Evolutionary conservation across 2,329 filamentous ascomycete species (phyloP), one percentile per base, ranked within the genome.

Genomic region (Geosmithia flava): DNA sequence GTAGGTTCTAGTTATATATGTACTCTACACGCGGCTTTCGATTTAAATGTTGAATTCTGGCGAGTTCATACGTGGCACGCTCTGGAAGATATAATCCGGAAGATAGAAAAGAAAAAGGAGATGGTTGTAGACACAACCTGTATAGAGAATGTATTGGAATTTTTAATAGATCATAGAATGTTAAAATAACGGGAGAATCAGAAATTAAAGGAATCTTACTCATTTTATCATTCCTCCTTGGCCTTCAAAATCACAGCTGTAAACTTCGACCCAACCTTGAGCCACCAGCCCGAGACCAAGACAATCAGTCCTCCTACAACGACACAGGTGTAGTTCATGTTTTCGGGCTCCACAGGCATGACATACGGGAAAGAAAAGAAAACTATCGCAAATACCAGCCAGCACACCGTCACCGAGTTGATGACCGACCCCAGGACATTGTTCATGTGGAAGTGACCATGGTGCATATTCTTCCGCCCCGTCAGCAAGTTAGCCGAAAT

Each of bases 301-400:
- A 68, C 62, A 3, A 51, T n/a, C 23, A 61, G 47, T 0, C 58
- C 68, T 1, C 68, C 69, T 5, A 72, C 65, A 13, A 69, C 67
- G 0, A 69, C 67, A 45, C 70, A 72, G 2, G 70, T 72, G 51
- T 72, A 72, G 50, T 71, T 72, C 70, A 73, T 72, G 49, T 70
- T 72, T 23, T 52, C 50, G 2, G 54, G 55, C 30, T 54, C 55
- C 8, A 68, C 66, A 0, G 67, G 67, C 56, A 59, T 62, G 41
- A 60, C 55, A 47, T 67, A 70, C 0, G 68, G 68, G 53, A 71
- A 70, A 1, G 63, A 67, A 55, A 69, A 70, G 54, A 71, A 68
- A 1, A 69, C 57, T 23, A 70, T 65, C 4, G 66, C 66, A 45
- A 70, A 69, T 1, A 56, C 49, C 7, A 68, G 56, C 65, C 65